phyloP scores from a whole-genome alignment of 2,329 filamentous ascomycete species.

The Botrytis deweyae region DNA sequence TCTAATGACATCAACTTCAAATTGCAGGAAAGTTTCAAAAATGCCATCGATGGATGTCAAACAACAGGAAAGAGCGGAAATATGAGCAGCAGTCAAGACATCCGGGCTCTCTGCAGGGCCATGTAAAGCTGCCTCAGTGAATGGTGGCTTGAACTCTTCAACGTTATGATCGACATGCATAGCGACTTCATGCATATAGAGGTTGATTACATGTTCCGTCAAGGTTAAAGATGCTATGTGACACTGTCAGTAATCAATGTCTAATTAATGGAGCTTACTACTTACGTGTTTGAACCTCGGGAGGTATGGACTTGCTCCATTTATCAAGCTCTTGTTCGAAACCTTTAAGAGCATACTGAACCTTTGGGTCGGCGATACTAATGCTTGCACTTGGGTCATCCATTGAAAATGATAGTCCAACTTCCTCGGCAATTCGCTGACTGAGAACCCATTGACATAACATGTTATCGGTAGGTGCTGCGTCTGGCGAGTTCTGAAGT shows the following conservation, averaged over 20 bases:
- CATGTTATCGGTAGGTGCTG: conserved; percentile 42
- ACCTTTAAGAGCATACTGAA: conserved; percentile 53
- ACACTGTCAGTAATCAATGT: conserved; percentile 21
- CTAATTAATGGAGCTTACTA: neutral
- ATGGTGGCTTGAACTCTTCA: conserved; percentile 48
- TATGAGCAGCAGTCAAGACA: conserved; percentile 43
- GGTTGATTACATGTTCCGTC: conserved; percentile 52
- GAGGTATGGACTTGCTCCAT: conserved; percentile 46
- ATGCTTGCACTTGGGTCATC: conserved; percentile 43
- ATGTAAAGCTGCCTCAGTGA: conserved; percentile 37
- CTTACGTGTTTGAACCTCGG: conserved; percentile 40
- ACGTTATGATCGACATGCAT: conserved; percentile 57
- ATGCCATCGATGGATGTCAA: conserved; percentile 53
- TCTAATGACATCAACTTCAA: conserved; percentile 49
- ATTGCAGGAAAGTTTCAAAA: conserved; percentile 51
- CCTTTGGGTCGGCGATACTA: conserved; percentile 53
- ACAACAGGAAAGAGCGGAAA: conserved; percentile 53
- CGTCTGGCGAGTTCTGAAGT: conserved; percentile 44
- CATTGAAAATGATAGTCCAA: conserved; percentile 56
- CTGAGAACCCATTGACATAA: conserved; percentile 46
- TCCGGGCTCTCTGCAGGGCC: conserved; percentile 25
- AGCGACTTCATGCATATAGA: conserved; percentile 60
- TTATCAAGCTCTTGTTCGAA: conserved; percentile 54
- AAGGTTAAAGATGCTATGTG: conserved; percentile 48
- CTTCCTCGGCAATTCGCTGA: conserved; percentile 54